Evolutionary conservation across 495 filamentous ascomycete genomes (phyloP).

Genomic region (Lophiotrema nucula): DNA sequence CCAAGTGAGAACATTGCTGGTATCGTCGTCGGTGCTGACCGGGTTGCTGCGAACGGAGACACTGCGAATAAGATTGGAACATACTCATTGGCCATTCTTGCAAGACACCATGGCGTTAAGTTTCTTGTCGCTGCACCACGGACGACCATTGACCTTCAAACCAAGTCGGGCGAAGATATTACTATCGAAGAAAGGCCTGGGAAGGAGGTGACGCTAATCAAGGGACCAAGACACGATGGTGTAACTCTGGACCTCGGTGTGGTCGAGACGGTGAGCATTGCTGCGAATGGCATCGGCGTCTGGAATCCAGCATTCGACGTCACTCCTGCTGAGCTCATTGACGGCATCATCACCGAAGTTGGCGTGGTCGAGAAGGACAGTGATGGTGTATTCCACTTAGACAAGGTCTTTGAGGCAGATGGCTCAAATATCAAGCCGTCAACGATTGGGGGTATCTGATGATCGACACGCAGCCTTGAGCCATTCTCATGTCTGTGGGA

Average conservation of each 20-base stretch:
- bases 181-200: constrained; percentile 81
- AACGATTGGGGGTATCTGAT: constrained; percentile 36
- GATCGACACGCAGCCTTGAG: not conserved
- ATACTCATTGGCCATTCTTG: constrained; percentile 84
- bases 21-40: constrained; percentile 90
- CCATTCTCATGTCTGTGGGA: too few species aligned
- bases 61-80: constrained; percentile 99
- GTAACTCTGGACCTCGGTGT: constrained; percentile 49
- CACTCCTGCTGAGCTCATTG: constrained; percentile 80
- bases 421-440: constrained; percentile 25
- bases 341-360: constrained; percentile 90
- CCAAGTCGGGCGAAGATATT: constrained; percentile 70
- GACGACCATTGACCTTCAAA: constrained; percentile 87
- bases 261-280: constrained; percentile 72
- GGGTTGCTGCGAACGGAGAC: constrained; percentile 94
- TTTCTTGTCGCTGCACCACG: constrained; percentile 94
- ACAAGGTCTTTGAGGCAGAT: constrained; percentile 48
- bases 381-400: constrained; percentile 76
- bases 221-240: constrained; percentile 57
- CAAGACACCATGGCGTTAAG: constrained; percentile 81
- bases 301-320: constrained; percentile 99
- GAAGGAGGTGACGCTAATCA: constrained; percentile 76
- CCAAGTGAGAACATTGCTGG: constrained; percentile 64
- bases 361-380: constrained; percentile 76
- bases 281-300: constrained; percentile 74